Evolutionary conservation across 306 rosid species (phyloP).

Genomic region (Vigna mungo): DNA sequence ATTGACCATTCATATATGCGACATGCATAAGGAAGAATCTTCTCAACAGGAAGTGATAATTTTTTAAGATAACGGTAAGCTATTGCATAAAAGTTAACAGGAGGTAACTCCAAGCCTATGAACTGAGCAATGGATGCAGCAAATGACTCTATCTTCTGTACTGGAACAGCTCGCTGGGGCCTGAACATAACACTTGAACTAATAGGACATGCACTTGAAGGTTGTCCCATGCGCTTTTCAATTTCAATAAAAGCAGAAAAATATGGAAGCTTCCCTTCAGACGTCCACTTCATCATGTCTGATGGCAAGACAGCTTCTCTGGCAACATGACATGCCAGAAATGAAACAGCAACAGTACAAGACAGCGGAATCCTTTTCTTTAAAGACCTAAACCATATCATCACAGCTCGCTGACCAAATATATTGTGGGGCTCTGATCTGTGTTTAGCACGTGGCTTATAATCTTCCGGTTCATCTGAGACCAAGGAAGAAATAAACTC

Average conservation of each 20-base stretch:
- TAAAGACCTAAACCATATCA: slow-evolving; percentile 72
- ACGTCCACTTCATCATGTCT: slow-evolving; percentile 77
- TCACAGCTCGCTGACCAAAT: slow-evolving; percentile 66
- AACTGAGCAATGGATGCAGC: slow-evolving; percentile 77
- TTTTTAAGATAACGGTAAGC: slow-evolving; percentile 67
- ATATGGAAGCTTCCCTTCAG: slow-evolving; percentile 89
- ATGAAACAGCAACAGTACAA: slow-evolving; percentile 67
- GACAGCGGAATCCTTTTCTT: slow-evolving; percentile 70
- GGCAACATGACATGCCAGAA: slow-evolving; percentile 83
- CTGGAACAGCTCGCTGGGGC: slow-evolving; percentile 66
- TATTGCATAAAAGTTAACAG: slow-evolving; percentile 81
- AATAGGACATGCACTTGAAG: slow-evolving; percentile 78
- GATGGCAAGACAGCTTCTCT: slow-evolving; percentile 82
- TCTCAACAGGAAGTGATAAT: slow-evolving; percentile 67
- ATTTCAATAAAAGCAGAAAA: slow-evolving; percentile 80
- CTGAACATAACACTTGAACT: slow-evolving; percentile 74
- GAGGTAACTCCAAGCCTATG: slow-evolving; percentile 79
- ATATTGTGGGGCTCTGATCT: slow-evolving; percentile 63
- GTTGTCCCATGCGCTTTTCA: slow-evolving; percentile 65
- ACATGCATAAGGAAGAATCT: slow-evolving; percentile 71
- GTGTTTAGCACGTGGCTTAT: slow-evolving; percentile 44
- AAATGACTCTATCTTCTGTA: slow-evolving; percentile 69
- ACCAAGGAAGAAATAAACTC: slow-evolving; percentile 49
- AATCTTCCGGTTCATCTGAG: slow-evolving; percentile 60
- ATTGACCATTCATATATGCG: slow-evolving; percentile 81